Conservation (phyloP, 2,329 filamentous ascomycete genomes). For the Xylariaceae sp. region DNA sequence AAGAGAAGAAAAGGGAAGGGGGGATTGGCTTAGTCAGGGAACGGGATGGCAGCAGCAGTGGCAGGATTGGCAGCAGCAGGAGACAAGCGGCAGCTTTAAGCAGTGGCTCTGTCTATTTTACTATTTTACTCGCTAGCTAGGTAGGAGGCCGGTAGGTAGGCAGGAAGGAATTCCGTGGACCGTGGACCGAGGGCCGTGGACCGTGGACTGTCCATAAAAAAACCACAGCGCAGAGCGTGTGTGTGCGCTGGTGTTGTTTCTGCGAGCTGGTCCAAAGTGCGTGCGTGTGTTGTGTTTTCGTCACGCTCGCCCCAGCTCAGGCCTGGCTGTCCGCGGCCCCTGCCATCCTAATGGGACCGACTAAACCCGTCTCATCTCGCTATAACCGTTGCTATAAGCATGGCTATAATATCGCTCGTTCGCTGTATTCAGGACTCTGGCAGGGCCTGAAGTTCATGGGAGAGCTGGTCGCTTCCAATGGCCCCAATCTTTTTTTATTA, state of each 20-base stretch:
- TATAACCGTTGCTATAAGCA: conserved; percentile 11
- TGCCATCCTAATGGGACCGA: background rate
- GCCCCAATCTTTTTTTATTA: background rate
- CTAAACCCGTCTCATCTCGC: conserved; percentile 1
- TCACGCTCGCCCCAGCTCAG: background rate
- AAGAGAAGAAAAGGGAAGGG: conserved; percentile 11
- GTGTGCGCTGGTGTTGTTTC: background rate
- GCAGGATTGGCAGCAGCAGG: background rate
- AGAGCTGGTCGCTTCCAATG: background rate
- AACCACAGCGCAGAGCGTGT: background rate
- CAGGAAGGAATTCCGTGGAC: background rate
- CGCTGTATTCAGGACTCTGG: background rate
- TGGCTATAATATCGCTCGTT: background rate
- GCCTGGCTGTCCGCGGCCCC: background rate
- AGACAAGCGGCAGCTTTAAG: too few relatives aligned
- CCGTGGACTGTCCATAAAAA: background rate
- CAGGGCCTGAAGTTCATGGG: too few relatives aligned
- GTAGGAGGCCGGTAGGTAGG: too few relatives aligned
- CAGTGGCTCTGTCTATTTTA: too few relatives aligned
- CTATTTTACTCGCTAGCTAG: too few relatives aligned
- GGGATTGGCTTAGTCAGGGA: conserved; percentile 13
- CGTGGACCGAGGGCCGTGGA: conserved; percentile 15
- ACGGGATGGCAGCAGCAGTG: conserved; percentile 13
- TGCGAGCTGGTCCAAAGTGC: background rate
- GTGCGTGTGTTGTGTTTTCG: background rate